Conservation (phyloP, 1,284 basidiomycete species). For the Malassezia brasiliensis region DNA sequence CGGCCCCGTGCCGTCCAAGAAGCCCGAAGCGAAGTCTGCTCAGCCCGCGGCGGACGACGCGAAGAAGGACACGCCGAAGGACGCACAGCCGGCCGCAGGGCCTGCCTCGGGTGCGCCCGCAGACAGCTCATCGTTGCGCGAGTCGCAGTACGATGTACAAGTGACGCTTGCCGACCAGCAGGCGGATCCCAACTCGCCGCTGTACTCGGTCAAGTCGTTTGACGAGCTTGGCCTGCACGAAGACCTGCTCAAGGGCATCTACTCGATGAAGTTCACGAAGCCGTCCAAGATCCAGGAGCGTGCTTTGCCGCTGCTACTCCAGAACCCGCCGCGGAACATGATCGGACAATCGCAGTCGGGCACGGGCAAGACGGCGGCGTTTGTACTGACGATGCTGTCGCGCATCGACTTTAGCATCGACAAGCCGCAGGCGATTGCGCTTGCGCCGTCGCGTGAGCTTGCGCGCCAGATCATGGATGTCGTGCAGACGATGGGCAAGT, state of each 20-base stretch:
- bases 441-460: conserved; percentile 72
- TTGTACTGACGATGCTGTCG: conserved; percentile 92
- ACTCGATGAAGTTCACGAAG: conserved; percentile 90
- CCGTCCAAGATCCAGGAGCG: conserved; percentile 99
- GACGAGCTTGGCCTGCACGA: conserved; percentile 59
- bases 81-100: background rate
- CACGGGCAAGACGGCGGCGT: conserved; percentile 97
- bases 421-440: conserved; percentile 60
- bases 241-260: conserved; percentile 90
- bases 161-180: conserved; percentile 97
- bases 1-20: conserved; percentile 7
- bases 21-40: conserved; percentile 8
- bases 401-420: conserved; percentile 75
- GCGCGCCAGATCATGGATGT: conserved; percentile 97
- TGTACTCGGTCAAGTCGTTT: conserved; percentile 88
- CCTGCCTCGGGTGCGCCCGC: background rate
- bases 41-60: background rate
- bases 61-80: background rate
- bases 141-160: conserved; percentile 53
- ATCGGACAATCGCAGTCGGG: conserved; percentile 99
- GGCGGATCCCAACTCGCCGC: conserved; percentile 84
- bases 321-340: conserved; percentile 94
- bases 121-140: conserved; percentile 15
- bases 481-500: conserved; percentile 86
- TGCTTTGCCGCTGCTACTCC: conserved; percentile 79